Evolutionary conservation across 345 rosid genomes (phyloP), one percentile per base, ranked within the genome.

Genomic region (Aegle marmelos): DNA sequence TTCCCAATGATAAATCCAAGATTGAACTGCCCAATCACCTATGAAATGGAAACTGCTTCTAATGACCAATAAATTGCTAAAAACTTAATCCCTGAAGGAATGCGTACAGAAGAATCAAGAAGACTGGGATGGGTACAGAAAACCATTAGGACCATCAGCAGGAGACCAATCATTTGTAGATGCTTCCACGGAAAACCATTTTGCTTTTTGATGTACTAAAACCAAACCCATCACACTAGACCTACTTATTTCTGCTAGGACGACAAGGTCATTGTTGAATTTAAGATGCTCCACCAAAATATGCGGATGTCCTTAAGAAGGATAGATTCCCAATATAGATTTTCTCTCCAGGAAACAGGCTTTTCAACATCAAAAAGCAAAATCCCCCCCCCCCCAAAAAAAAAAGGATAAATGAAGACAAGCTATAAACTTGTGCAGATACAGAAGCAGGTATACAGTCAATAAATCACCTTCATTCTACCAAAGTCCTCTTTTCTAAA

Each of bases 21-120:
- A 86, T 96, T 96, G 84, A 96, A 96, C 77, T 96, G 99, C 37
- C 99, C 99, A 64, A 96, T 85, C 70, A 96, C 99, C 99, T 94
- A 76, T 8, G 58, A 69, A 76, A 80, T 31, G 59, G 33, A 33
- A 81, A 76, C 22, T 58, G 76, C 22, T 62, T n/a, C 27, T 69
- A 56, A 58, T 71, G 17, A 53, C 57, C 61, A 64, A 19, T 67
- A 61, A 61, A 59, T 70, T 19, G 7, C 60, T 13, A 34, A 11
- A 74, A 28, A 48, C 61, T 61, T 75, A 22, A 62, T 63, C 70
- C 63, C 53, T 27, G 36, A 75, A 17, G 58, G 64, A 45, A 72
- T 57, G 74, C 27, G 50, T 34, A 59, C 14, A 16, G 68, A 27
- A 66, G 57, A 79, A 56, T 78, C 48, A 70, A n/a, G 54, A 25